Conservation (phyloP, 169 alveolate species). For the Cyclospora cayetanensis region DNA sequence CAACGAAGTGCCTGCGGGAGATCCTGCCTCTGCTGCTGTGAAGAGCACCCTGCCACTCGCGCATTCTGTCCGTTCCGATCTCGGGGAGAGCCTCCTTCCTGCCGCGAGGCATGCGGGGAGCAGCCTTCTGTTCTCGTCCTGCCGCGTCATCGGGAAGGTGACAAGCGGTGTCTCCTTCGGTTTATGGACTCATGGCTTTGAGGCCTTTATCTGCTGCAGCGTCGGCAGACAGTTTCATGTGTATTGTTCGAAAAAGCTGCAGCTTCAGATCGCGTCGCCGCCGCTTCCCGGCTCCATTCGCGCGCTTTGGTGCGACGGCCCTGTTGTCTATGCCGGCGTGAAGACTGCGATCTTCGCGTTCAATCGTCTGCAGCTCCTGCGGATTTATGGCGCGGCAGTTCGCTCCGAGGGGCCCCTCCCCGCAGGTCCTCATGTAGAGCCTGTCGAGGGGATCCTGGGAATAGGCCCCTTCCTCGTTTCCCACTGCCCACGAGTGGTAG, state of each 20-base stretch:
- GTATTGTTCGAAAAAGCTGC: neutral
- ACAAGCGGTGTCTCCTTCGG: neutral
- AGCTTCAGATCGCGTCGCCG: neutral
- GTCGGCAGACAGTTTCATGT: constrained; percentile 14
- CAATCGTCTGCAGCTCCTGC: neutral
- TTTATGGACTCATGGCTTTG: neutral
- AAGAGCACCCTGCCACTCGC: too few relatives aligned
- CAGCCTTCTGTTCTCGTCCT: constrained; percentile 10
- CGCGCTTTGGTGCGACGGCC: neutral
- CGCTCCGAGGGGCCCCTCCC: too few relatives aligned
- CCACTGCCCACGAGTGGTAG: neutral
- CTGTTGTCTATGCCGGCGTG: constrained; percentile 3
- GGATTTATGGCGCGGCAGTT: neutral
- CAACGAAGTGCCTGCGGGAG: too few relatives aligned
- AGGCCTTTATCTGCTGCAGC: constrained; percentile 8
- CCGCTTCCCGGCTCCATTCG: constrained; percentile 14
- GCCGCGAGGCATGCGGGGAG: too few relatives aligned
- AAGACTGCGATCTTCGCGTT: neutral
- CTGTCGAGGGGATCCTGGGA: neutral
- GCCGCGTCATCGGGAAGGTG: constrained; percentile 18
- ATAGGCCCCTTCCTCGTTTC: neutral
- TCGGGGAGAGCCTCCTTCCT: too few relatives aligned
- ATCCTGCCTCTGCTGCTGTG: too few relatives aligned
- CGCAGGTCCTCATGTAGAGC: too few relatives aligned
- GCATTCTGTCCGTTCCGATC: too few relatives aligned